Conservation (phyloP, 1,139 yeast genomes). For the Candida glucosophila region DNA sequence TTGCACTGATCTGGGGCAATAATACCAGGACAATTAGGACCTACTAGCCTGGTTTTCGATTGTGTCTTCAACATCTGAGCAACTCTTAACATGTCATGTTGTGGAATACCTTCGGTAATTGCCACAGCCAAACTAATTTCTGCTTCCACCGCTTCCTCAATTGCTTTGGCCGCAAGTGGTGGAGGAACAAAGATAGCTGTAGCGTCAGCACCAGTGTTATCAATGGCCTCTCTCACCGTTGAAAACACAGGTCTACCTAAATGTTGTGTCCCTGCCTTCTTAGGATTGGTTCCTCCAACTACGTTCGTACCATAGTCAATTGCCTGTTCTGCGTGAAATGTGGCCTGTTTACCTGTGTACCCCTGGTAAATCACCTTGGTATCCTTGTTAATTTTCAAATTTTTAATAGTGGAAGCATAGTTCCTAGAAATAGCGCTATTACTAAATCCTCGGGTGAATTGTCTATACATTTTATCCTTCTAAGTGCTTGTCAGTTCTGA, state of each 20-base stretch:
- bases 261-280: slow-evolving; percentile 89
- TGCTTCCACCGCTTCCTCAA: slow-evolving; percentile 95
- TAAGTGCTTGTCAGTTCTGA: no score
- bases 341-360: slow-evolving; percentile 95
- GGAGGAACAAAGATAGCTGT: slow-evolving; percentile 98
- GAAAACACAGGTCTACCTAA: slow-evolving; percentile 88
- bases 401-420: slow-evolving; percentile 67
- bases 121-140: slow-evolving; percentile 94
- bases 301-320: slow-evolving; percentile 86
- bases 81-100: slow-evolving; percentile 94
- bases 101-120: slow-evolving; percentile 98
- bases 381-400: slow-evolving; percentile 74
- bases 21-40: slow-evolving; percentile 99
- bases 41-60: slow-evolving; percentile 91
- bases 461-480: slow-evolving; percentile 24
- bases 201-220: slow-evolving; percentile 87
- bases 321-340: slow-evolving; percentile 97
- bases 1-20: slow-evolving; percentile 97
- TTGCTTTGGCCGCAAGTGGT: slow-evolving; percentile 89
- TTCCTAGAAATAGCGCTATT: slow-evolving; percentile 28
- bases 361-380: slow-evolving; percentile 98
- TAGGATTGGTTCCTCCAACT: slow-evolving; percentile 98
- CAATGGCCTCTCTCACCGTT: slow-evolving; percentile 78
- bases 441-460: slow-evolving; percentile 37
- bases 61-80: slow-evolving; percentile 92